phyloP scores from a whole-genome alignment of 345 rosid genomes.

The Ricinus communis region DNA sequence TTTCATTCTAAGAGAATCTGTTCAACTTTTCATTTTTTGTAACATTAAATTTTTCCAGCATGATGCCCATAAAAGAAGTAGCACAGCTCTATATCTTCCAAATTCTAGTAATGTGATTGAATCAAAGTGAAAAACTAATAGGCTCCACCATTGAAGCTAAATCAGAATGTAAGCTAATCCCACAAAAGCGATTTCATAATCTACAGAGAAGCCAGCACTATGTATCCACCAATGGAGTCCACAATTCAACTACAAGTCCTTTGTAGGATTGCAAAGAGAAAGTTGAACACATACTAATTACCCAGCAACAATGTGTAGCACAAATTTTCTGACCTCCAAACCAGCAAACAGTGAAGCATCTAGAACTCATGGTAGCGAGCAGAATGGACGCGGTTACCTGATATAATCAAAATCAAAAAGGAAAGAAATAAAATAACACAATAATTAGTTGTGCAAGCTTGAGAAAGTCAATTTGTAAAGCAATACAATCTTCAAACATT shows the following conservation, averaged over 20 bases:
- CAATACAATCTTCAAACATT: no score
- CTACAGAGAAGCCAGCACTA: constrained; percentile 27
- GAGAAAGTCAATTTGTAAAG: not conserved
- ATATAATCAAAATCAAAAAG: not conserved
- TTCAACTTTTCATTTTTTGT: constrained; percentile 26
- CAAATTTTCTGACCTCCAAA: constrained; percentile 45
- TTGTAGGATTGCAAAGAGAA: constrained; percentile 34
- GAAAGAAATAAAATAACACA: not conserved
- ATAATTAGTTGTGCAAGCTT: not conserved
- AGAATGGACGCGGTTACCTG: constrained; percentile 39
- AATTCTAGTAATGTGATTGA: constrained; percentile 10
- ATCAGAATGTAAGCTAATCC: constrained; percentile 12
- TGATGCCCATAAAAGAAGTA: not conserved
- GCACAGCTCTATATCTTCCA: not conserved
- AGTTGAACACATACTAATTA: constrained; percentile 38
- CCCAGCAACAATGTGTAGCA: constrained; percentile 39
- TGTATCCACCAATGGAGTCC: constrained; percentile 78
- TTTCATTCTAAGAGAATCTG: constrained; percentile 14
- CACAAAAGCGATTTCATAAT: constrained; percentile 15
- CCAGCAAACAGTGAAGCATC: constrained; percentile 43
- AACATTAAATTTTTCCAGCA: constrained; percentile 12
- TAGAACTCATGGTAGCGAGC: constrained; percentile 48
- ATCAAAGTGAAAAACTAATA: not conserved
- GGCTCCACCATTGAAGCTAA: not conserved
- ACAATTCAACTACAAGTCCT: constrained; percentile 42